Evolutionary conservation across 2,329 filamentous ascomycete species (phyloP), one percentile per base, ranked within the genome.

Genomic region (Lachnellula hyalina): DNA sequence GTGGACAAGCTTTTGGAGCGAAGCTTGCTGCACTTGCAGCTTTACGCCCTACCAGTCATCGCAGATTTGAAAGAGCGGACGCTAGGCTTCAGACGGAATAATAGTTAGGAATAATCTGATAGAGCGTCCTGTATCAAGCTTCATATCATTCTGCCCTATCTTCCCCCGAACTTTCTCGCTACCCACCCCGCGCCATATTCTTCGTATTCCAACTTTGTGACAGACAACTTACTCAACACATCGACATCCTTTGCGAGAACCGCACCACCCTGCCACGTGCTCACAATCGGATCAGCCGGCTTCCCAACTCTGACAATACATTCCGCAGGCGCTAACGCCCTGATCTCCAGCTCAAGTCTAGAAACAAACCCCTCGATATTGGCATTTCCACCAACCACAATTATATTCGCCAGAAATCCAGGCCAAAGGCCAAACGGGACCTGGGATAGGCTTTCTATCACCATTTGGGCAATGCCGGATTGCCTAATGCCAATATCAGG

Each of bases 161-260:
- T 58, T n/a, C 74, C 74, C 14, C 74, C 75, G 68, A 96, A 94
- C 67, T 82, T 89, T 65, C 83, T 85, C 28, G 83, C 83, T 23
- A 89, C 78, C 89, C 89, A 93, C 1, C 74, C 76, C 53, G 81
- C 82, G 8, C 94, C 94, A 67, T 91, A 74, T 71, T 99, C 94
- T 50, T 94, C 84, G 70, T 99, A 99, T 68, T 99, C 90, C 58
- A 88, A 81, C 68, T 89, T 90, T 0, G 89, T 94, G n/a, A 96
- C 88, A 2, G 84, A 80, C 12, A 91, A 72, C 48, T 79, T 79
- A 57, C 84, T 79, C 50, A 95, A 61, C 49, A 76, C 75, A 40
- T 87, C 78, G 42, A 78, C 77, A 49, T 92, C 85, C 49, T 75
- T 81, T 0, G 90, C 90, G 53, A 96, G 76, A 55, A 84, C 81